Conservation (phyloP, 1,284 basidiomycete species). For the Rhizoctonia solani region DNA sequence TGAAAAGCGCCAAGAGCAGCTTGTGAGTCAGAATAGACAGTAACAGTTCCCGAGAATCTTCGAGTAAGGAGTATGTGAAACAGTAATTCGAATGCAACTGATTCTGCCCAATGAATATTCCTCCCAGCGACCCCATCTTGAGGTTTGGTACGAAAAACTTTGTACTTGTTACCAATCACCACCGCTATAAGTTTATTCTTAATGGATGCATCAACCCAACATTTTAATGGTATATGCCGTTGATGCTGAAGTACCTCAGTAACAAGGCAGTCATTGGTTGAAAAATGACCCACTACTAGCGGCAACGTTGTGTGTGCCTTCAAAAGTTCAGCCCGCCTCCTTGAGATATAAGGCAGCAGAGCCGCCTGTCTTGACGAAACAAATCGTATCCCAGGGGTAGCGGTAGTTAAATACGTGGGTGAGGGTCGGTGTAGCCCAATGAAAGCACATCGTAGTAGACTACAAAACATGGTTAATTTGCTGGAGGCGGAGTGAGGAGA, state of each 20-base stretch:
- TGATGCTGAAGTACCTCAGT: not conserved
- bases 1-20: not conserved
- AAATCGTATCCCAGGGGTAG: no score
- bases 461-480: no score
- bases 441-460: no score
- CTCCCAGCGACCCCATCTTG: not conserved
- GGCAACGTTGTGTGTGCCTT: not conserved
- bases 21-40: not conserved
- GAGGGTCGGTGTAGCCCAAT: no score
- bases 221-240: not conserved
- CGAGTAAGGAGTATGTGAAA: not conserved
- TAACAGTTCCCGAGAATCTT: not conserved
- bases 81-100: slow-evolving; percentile 4
- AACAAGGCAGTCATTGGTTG: not conserved
- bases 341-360: no score
- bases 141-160: not conserved
- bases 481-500: no score
- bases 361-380: no score
- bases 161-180: not conserved
- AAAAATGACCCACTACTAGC: not conserved
- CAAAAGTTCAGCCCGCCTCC: no score
- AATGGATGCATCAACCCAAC: not conserved
- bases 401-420: no score
- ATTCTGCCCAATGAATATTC: slow-evolving; percentile 17
- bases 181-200: not conserved